Base-by-base conservation (phyloP, 2,329 filamentous ascomycete genomes). In the Allantophomopsis cytisporea region DNA sequence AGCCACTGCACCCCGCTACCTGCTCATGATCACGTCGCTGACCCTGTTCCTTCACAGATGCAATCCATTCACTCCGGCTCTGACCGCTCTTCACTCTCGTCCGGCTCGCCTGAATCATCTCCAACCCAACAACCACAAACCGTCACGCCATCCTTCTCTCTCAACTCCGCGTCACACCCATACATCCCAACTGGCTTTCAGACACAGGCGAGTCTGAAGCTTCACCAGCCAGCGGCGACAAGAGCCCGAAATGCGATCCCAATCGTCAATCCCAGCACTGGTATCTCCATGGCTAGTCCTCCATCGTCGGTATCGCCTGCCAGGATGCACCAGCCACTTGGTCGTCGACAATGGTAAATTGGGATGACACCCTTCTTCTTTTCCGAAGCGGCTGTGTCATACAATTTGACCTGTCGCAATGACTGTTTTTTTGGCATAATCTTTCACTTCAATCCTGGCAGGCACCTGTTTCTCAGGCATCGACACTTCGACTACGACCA, bases 191-290 rank as follows among this genome's bases (percentile, higher is more conserved):
- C 78, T 28, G 62, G 69, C 51, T 83, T 74, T 61, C 78, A 83
- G 53, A 69, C 64, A 60, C 80, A 77, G 53, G 76, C 69, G 44
- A 76, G 62, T 69, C 52, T 89, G 52, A 95, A 94, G 66, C 70
- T 93, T 46, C 86, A 94, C 63, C 89, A 95, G 68, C 86, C 88
- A 44, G 73, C 88, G 45, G 85, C 88, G 45, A 85, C 88, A 47
- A 84, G 91, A 50, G 77, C 82, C 42, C 85, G 87, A 62, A 96
- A 95, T 61, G 86, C 91, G 55, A 96, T 96, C 50, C 89, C 89
- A 43, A 98, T 98, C 59, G 85, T 96, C 63, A 94, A 98, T 69
- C 91, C 91, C 40, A 83, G 76, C 50, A 95, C 89, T 41, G 87
- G 91, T 55, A 78, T 87, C 60, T 75, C 77, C 55, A 81, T 95